Percentiles rank a stretch among this genome's conserved stretches.
phyloP scores from a whole-genome alignment of 2,329 filamentous ascomycete species.

The Paraphoma chrysanthemicola region DNA sequence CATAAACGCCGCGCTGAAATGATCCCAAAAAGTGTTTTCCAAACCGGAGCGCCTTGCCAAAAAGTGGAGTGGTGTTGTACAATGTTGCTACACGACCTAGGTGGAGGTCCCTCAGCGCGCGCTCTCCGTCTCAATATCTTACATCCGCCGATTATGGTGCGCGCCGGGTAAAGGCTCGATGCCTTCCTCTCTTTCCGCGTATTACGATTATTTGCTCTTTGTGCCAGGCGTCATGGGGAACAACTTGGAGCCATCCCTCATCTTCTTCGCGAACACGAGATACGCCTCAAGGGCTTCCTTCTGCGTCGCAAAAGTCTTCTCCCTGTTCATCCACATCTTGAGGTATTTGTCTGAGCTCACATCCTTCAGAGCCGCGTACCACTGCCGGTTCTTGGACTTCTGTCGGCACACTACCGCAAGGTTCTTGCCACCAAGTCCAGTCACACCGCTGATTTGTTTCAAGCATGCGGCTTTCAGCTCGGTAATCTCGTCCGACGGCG shows the following conservation, averaged over 20 bases:
- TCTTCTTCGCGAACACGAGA: constrained; percentile 31
- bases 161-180: neutral
- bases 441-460: constrained; percentile 25
- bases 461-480: constrained; percentile 12
- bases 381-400: constrained; percentile 22
- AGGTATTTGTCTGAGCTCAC: constrained; percentile 33
- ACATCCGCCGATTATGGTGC: neutral
- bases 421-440: constrained; percentile 28
- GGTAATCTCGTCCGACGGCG: constrained; percentile 4
- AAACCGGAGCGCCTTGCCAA: constrained; percentile 5
- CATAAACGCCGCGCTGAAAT: neutral
- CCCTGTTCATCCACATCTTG: constrained; percentile 40
- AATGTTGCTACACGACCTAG: constrained; percentile 2
- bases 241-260: constrained; percentile 27
- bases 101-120: neutral
- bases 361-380: constrained; percentile 38
- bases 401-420: constrained; percentile 30
- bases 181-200: neutral
- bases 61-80: constrained; percentile 6
- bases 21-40: neutral
- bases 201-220: neutral
- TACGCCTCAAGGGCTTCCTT: constrained; percentile 34
- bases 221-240: constrained; percentile 23
- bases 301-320: constrained; percentile 29
- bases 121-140: neutral